phyloP scores from a whole-genome alignment of 129 eudicot genomes.

The Flaveria robusta region DNA sequence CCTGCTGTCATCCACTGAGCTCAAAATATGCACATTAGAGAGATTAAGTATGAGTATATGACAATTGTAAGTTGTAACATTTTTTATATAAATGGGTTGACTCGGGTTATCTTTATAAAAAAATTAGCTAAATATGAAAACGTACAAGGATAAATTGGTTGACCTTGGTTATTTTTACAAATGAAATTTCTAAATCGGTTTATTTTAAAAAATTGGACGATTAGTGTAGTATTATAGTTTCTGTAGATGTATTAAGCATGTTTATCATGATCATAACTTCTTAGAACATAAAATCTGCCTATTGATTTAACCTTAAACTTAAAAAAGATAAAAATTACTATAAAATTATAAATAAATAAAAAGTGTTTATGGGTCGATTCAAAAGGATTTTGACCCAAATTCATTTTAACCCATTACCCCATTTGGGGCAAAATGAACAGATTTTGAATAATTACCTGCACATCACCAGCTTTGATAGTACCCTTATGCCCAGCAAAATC shows the following conservation, averaged over 20 bases:
- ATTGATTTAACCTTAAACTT: neutral
- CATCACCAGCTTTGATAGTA: constrained; percentile 77
- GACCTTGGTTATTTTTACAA: neutral
- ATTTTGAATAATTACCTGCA: constrained; percentile 51
- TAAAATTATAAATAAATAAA: neutral
- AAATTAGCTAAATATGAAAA: too few relatives aligned
- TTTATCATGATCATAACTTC: neutral
- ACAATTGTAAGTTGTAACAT: too few relatives aligned
- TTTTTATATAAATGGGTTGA: too few relatives aligned
- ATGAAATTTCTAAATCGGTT: neutral
- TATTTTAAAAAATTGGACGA: neutral
- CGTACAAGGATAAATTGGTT: neutral
- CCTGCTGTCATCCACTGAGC: constrained; percentile 99
- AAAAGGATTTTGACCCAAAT: neutral
- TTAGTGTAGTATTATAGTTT: neutral
- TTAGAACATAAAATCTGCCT: neutral
- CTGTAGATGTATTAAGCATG: neutral
- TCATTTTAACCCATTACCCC: neutral
- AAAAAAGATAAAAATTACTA: neutral
- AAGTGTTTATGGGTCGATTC: neutral
- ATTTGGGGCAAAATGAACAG: neutral
- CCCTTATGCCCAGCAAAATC: constrained; percentile 96
- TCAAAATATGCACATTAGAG: constrained; percentile 18
- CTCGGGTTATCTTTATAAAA: too few relatives aligned
- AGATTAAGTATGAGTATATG: neutral